Evolutionary conservation across 2,329 filamentous ascomycete species (phyloP).

Genomic region (Aspergillus unguis): DNA sequence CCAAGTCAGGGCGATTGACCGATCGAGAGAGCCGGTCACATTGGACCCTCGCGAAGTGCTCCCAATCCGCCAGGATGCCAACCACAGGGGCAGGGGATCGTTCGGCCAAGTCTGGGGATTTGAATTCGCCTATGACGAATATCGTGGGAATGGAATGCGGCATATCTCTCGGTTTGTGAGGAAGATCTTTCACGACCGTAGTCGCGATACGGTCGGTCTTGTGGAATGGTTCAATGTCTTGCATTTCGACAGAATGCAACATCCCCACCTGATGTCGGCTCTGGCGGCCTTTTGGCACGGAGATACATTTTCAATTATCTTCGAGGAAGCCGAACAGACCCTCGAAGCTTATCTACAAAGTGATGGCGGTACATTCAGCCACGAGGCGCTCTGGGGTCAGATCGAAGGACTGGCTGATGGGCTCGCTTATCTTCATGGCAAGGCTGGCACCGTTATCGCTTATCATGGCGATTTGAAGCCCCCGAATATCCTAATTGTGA

Average conservation of each 20-base stretch:
- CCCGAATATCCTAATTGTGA: neutral
- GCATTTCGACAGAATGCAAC: neutral
- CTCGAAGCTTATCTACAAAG: neutral
- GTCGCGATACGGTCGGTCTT: neutral
- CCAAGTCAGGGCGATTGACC: neutral
- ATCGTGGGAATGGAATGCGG: neutral
- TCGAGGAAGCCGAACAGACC: neutral
- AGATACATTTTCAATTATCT: neutral
- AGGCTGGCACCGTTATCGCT: neutral
- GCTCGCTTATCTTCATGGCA: neutral
- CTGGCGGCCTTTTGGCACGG: neutral
- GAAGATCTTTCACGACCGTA: neutral
- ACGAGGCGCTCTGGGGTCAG: neutral
- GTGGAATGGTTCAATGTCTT: neutral
- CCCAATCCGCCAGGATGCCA: neutral
- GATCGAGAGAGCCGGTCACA: neutral
- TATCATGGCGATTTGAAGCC: neutral
- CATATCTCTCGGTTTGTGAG: neutral
- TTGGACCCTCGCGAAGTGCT: neutral
- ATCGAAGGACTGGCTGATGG: neutral
- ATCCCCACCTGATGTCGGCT: neutral
- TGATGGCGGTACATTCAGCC: neutral
- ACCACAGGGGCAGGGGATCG: neutral
- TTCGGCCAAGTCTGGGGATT: neutral
- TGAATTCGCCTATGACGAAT: neutral